phyloP scores from a whole-genome alignment of 73 alveolate species.

The Paraurostyla sp. region DNA sequence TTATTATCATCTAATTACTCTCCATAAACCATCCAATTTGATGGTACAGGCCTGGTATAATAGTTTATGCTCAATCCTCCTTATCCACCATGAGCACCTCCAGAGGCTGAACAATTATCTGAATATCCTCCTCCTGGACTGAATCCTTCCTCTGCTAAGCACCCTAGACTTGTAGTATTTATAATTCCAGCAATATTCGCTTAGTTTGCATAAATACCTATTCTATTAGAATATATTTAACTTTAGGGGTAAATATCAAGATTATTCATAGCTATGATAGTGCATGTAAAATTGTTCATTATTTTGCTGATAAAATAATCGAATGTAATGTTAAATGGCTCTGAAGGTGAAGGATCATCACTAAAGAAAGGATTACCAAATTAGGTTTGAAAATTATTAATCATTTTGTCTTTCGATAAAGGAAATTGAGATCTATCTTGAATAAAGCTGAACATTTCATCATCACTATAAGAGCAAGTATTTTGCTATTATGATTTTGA shows the following conservation, averaged over 20 bases:
- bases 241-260: neutral
- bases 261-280: neutral
- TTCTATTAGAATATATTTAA: neutral
- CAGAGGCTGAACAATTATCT: constrained; percentile 42
- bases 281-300: neutral
- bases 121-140: constrained; percentile 12
- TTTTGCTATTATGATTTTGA: no score
- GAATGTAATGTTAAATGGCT: neutral
- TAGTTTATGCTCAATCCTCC: constrained; percentile 6
- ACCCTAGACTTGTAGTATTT: constrained; percentile 48
- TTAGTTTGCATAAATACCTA: neutral
- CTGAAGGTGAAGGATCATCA: neutral
- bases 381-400: neutral
- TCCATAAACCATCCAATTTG: neutral
- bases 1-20: neutral
- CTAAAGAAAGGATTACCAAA: neutral
- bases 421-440: constrained; percentile 22
- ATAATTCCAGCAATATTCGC: neutral
- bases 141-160: constrained; percentile 30
- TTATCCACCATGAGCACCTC: constrained; percentile 57
- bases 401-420: neutral
- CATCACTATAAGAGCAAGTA: neutral
- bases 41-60: constrained; percentile 3
- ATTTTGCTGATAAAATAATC: neutral
- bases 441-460: constrained; percentile 17